Evolutionary conservation across 345 rosid genomes (phyloP).

Genomic region (Erysimum cheiranthoides): DNA sequence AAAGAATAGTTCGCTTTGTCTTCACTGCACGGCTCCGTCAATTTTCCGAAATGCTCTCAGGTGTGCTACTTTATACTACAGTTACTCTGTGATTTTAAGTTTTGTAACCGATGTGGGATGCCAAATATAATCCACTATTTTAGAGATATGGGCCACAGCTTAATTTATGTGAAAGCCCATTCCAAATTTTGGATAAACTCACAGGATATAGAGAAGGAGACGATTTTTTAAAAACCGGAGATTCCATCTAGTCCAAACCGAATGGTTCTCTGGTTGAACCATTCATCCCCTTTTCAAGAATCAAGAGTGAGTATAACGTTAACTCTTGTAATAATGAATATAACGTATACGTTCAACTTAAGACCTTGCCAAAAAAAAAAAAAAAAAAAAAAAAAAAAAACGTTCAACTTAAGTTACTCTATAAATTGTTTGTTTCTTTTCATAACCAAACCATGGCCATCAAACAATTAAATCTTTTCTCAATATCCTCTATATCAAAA

Average conservation of each 20-base stretch:
- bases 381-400: no score
- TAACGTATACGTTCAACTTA: neutral
- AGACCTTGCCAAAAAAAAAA: no score
- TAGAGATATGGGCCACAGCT: no score
- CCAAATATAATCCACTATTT: neutral
- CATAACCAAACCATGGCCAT: neutral
- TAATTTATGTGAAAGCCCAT: no score
- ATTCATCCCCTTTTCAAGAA: no score
- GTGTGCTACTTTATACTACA: neutral
- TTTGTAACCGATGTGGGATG: neutral
- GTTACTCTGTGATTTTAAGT: neutral
- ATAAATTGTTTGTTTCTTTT: neutral
- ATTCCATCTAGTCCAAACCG: no score
- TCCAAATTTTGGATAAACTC: neutral
- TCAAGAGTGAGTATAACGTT: no score
- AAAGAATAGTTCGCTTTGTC: constrained; percentile 56
- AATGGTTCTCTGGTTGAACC: neutral
- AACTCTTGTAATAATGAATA: neutral
- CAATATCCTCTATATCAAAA: no score
- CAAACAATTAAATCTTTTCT: neutral
- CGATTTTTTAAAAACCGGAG: no score
- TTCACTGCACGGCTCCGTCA: constrained; percentile 36
- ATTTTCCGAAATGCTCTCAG: rapidly evolving
- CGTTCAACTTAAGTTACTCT: neutral
- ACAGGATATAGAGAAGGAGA: no score